phyloP scores from a whole-genome alignment of 495 filamentous ascomycete species.

The Neurospora africana region DNA sequence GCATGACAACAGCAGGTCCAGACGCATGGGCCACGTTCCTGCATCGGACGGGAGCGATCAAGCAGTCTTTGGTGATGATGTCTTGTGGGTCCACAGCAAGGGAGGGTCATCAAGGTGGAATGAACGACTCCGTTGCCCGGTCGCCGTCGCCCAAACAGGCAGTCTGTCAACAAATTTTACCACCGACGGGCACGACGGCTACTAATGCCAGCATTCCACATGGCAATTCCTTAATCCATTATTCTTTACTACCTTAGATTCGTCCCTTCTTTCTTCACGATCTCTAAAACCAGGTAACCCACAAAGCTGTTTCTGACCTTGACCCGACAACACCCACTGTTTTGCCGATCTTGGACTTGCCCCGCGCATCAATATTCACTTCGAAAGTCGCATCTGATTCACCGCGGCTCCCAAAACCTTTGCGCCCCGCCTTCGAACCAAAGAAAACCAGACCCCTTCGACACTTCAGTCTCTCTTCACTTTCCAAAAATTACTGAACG shows the following conservation, averaged over 20 bases:
- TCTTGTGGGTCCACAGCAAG: slow-evolving; percentile 5
- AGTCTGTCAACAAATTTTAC: slow-evolving; percentile 20
- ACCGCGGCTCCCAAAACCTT: neutral
- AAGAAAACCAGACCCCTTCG: neutral
- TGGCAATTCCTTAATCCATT: neutral
- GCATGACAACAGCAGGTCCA: neutral
- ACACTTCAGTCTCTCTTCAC: neutral
- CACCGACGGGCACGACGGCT: neutral
- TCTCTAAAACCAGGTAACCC: neutral
- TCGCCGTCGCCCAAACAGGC: slow-evolving; percentile 12
- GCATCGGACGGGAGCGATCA: neutral
- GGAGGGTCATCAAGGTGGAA: slow-evolving; percentile 1
- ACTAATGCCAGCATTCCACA: neutral
- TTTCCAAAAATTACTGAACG: neutral
- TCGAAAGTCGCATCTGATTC: neutral
- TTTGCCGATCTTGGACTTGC: neutral
- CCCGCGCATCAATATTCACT: neutral
- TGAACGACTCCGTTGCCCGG: slow-evolving; percentile 18
- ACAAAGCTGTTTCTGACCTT: neutral
- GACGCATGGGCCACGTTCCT: neutral
- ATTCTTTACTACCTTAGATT: neutral
- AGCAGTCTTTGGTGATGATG: no score
- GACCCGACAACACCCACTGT: neutral
- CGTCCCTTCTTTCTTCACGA: neutral
- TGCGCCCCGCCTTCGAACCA: neutral